Evolutionary conservation across 192 early-diverging fungal genomes (phyloP).

Genomic region (Podila minutissima): DNA sequence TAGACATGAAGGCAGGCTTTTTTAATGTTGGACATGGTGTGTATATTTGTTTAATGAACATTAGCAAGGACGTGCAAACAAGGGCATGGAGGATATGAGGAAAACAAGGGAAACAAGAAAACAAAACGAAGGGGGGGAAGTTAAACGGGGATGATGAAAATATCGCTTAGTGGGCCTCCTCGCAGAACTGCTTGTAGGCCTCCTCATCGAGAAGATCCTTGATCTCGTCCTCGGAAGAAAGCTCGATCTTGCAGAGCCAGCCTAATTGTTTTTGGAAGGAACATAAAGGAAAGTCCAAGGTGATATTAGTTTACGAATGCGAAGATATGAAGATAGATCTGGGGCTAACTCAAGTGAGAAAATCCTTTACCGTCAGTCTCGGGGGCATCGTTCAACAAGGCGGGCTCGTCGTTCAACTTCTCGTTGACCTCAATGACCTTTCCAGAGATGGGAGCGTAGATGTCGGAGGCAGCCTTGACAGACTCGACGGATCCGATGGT

Average conservation of each 20-base stretch:
- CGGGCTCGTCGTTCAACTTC: conserved; percentile 70
- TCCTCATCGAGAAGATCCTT: conserved; percentile 76
- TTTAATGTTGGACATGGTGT: too few species aligned
- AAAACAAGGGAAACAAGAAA: too few species aligned
- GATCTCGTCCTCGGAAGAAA: conserved; percentile 73
- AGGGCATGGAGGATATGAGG: too few species aligned
- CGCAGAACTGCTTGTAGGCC: conserved; percentile 71
- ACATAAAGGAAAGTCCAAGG: background rate
- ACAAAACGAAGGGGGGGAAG: background rate
- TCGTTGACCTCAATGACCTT: conserved; percentile 84
- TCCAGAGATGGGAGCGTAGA: conserved; percentile 88
- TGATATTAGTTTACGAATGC: too few species aligned
- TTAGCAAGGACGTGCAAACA: too few species aligned
- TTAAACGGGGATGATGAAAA: background rate
- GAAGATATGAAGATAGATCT: too few species aligned
- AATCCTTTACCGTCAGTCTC: conserved; percentile 72
- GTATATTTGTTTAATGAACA: too few species aligned
- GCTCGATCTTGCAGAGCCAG: conserved; percentile 94
- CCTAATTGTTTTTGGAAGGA: conserved; percentile 57
- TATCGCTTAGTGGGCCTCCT: conserved; percentile 30
- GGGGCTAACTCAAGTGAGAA: background rate
- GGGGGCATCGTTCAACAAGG: conserved; percentile 80
- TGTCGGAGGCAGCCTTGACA: conserved; percentile 95
- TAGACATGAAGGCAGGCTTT: too few species aligned
- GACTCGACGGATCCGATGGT: conserved; percentile 83